Percentiles rank a stretch among this genome's conserved stretches.
These are phyloP conservation scores for Fusarium setosum DNA, from an alignment of 2,329 filamentous ascomycete genomes.

Conservation along the genomic window DNA sequence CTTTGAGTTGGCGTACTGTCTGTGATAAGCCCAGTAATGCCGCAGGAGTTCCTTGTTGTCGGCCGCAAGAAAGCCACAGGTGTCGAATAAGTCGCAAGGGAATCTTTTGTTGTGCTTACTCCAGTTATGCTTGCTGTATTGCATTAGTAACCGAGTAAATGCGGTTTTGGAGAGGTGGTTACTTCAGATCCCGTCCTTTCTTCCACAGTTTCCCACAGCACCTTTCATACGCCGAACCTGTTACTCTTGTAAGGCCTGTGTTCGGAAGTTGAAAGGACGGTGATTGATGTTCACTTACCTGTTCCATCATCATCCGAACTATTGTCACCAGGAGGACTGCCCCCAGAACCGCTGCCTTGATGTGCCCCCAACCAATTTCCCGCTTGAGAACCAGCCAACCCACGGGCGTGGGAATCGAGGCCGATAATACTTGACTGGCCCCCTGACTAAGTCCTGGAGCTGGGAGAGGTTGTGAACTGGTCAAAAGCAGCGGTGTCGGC, in stretches of 20 bases:
- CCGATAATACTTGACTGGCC: constrained; percentile 20
- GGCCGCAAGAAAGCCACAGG: background rate
- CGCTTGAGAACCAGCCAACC: constrained; percentile 22
- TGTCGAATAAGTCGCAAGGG: background rate
- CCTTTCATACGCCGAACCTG: background rate
- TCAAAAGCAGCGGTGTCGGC: background rate
- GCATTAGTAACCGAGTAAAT: background rate
- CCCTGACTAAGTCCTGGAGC: constrained; percentile 21
- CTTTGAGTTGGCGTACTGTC: background rate
- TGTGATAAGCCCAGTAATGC: constrained; percentile 27
- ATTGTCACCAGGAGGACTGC: background rate
- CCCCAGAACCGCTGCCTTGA: background rate
- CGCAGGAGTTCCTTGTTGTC: constrained; percentile 10
- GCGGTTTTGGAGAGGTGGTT: background rate
- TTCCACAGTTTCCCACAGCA: constrained; percentile 10
- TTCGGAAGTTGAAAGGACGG: rapidly evolving
- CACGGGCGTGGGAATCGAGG: constrained; percentile 6
- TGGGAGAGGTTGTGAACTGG: constrained; percentile 17
- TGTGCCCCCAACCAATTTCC: background rate
- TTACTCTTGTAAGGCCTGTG: background rate
- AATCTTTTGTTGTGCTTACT: constrained; percentile 1
- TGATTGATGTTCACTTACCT: background rate
- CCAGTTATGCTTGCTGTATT: constrained; percentile 9
- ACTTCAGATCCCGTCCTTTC: constrained; percentile 6
- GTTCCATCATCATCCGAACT: background rate